Base-by-base conservation (phyloP, 208 protist genomes). In the Crithidia brevicula region DNA sequence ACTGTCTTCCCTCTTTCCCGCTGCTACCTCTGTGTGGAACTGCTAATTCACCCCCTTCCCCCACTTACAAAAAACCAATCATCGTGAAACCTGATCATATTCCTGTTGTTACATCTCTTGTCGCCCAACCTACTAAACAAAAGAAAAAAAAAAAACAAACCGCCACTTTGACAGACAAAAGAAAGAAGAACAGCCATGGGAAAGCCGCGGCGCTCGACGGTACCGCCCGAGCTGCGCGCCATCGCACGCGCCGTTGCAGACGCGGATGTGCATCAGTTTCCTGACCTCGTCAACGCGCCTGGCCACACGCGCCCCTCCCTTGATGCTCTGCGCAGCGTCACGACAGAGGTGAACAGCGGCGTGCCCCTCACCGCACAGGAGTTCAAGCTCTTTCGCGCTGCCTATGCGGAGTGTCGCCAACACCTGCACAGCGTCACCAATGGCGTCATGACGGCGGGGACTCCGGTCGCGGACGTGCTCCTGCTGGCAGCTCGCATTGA, bases 141-240 rank as follows among this genome's bases (percentile, higher is more conserved):
- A n/a, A n/a, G n/a, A n/a, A n/a, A n/a, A n/a, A n/a, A n/a, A n/a
- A n/a, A n/a, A n/a, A n/a, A n/a, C n/a, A n/a, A n/a, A n/a, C n/a
- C n/a, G n/a, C n/a, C n/a, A n/a, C n/a, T n/a, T n/a, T n/a, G n/a
- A n/a, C n/a, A n/a, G n/a, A n/a, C n/a, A n/a, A n/a, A n/a, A n/a
- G n/a, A n/a, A n/a, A n/a, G n/a, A n/a, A n/a, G 36, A 13, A 40
- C 10, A 40, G 30, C 8, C 2, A 65, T 79, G 72, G 7, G 8
- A 15, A 78, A 57, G 67, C 79, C 58, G 22, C 34, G 65, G 38
- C 34, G 51, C 30, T 72, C 51, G 10, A 53, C 62, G 47, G 81
- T 93, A 22, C 72, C 90, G 22, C 85, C 85, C 1, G 76, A 92
- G n/a, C 65, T 96, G 43, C 85, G 90, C 33, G 90, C 77, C 27